A percentile compares a stretch with the other conserved stretches of the same genome.
Conservation (phyloP, 2,329 filamentous ascomycete genomes). For the Botrytis fabae region DNA sequence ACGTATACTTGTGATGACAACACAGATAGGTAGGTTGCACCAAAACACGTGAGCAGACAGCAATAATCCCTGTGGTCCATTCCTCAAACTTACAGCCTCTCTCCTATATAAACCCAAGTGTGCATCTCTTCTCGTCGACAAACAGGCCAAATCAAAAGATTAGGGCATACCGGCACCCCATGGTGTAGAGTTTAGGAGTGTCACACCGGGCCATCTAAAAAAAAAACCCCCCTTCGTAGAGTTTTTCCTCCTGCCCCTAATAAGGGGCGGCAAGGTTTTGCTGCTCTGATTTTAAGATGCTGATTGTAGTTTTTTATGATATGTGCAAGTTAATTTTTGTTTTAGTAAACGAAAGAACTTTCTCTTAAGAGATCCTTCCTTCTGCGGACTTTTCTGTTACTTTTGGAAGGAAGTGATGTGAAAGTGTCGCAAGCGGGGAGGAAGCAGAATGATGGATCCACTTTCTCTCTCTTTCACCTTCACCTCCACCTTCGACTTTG, state of each 20-base stretch:
- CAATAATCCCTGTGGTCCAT: background rate
- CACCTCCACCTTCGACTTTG: background rate
- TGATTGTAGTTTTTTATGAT: background rate
- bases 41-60: background rate
- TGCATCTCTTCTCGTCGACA: background rate
- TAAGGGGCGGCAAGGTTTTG: background rate
- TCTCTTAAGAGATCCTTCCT: background rate
- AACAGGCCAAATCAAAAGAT: background rate
- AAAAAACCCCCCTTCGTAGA: background rate
- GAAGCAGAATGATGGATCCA: background rate
- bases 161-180: background rate
- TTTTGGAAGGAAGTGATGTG: background rate
- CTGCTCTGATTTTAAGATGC: background rate
- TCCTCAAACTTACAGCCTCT: background rate
- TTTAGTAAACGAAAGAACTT: no score
- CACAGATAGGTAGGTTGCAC: background rate
- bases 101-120: background rate
- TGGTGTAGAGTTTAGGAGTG: background rate
- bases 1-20: background rate
- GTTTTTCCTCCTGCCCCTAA: background rate
- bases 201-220: background rate
- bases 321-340: background rate
- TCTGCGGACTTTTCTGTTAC: background rate
- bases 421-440: background rate
- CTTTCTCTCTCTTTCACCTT: background rate